These are phyloP conservation scores for Anisogramma anomala DNA, from an alignment of 2,329 filamentous ascomycete genomes.

Conservation along the genomic window DNA sequence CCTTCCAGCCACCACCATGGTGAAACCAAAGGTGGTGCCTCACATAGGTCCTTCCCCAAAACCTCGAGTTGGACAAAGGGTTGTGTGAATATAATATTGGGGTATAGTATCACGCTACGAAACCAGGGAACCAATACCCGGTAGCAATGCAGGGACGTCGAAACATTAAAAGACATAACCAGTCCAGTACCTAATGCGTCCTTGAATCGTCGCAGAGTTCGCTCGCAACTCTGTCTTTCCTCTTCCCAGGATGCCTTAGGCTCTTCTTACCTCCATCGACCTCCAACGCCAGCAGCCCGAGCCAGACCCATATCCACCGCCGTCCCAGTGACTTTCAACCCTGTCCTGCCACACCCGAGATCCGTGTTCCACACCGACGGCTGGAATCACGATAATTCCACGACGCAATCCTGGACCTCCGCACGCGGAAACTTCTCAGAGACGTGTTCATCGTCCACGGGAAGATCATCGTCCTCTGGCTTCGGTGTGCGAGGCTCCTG, in stretches of 20 bases:
- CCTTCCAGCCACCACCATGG: too few relatives aligned
- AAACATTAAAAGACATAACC: conserved; percentile 16
- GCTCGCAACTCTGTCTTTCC: too few relatives aligned
- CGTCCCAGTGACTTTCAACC: not conserved
- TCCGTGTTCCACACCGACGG: not conserved
- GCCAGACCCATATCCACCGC: not conserved
- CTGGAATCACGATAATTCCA: conserved; percentile 4
- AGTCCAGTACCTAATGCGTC: too few relatives aligned
- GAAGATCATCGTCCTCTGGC: conserved; percentile 14
- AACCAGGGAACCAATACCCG: conserved; percentile 5
- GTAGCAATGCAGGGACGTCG: conserved; percentile 11
- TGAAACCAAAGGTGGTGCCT: too few relatives aligned
- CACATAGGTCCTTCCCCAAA: too few relatives aligned
- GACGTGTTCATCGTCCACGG: conserved; percentile 2
- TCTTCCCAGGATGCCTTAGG: conserved; percentile 3
- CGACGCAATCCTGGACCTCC: conserved; percentile 7
- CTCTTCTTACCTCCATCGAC: not conserved
- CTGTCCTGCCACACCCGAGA: not conserved
- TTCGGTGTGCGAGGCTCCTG: conserved; percentile 20
- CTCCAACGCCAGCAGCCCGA: conserved; percentile 9
- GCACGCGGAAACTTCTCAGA: conserved; percentile 4
- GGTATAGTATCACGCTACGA: conserved; percentile 10
- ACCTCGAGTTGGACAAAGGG: too few relatives aligned
- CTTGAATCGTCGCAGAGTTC: too few relatives aligned
- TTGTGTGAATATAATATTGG: conserved; percentile 2